Percentiles rank a stretch among this genome's conserved stretches.
Conservation (phyloP, 208 protist species). For the Crithidia mellificae region DNA sequence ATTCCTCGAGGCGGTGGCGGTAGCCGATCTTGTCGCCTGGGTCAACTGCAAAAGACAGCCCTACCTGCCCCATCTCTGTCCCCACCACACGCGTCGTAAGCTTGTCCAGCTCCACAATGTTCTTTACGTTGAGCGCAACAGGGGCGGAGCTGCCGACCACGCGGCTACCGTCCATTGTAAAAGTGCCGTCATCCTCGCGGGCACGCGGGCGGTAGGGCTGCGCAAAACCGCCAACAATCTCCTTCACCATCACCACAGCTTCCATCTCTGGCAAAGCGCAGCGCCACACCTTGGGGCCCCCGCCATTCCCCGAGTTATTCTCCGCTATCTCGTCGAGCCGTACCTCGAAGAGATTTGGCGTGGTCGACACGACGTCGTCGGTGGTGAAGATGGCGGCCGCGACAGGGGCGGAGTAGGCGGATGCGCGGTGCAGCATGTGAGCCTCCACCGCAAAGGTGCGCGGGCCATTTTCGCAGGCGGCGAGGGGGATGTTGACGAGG, state of each 20-base stretch:
- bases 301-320: slow-evolving; percentile 10
- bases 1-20: slow-evolving; percentile 51
- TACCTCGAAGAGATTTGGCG: slow-evolving; percentile 56
- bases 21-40: slow-evolving; percentile 56
- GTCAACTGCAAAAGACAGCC: slow-evolving; percentile 65
- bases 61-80: slow-evolving; percentile 74
- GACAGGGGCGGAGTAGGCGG: slow-evolving; percentile 37
- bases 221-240: slow-evolving; percentile 19
- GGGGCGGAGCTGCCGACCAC: slow-evolving; percentile 46
- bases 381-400: slow-evolving; percentile 42
- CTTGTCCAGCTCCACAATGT: slow-evolving; percentile 64
- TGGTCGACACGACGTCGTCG: slow-evolving; percentile 41
- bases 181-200: slow-evolving; percentile 14
- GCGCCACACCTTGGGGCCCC: slow-evolving; percentile 52
- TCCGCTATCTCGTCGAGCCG: slow-evolving; percentile 48
- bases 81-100: slow-evolving; percentile 66
- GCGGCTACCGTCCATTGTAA: slow-evolving; percentile 19
- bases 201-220: slow-evolving; percentile 7
- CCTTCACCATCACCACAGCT: slow-evolving; percentile 58
- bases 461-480: slow-evolving; percentile 36
- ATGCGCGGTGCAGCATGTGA: slow-evolving; percentile 37
- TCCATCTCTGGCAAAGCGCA: slow-evolving; percentile 38
- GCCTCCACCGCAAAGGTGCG: slow-evolving; percentile 64
- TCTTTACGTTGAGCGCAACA: slow-evolving; percentile 42
- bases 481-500: slow-evolving; percentile 67